phyloP scores from a whole-genome alignment of 2,329 filamentous ascomycete genomes.

The Xylaria arbuscula region DNA sequence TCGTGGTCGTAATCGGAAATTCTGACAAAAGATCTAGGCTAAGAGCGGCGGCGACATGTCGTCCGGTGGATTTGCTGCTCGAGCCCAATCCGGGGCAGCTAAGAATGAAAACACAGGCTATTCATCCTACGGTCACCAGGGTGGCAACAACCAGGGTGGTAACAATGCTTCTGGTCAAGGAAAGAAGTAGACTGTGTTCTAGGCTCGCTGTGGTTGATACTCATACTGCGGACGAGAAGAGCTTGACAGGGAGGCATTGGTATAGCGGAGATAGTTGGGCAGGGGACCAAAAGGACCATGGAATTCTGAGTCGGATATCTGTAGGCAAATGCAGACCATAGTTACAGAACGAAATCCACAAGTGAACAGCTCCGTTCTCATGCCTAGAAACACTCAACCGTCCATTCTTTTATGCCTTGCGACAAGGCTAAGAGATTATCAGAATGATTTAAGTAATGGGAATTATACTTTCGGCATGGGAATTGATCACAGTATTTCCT shows the following conservation, averaged over 20 bases:
- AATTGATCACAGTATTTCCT: too few species aligned
- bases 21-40: constrained; percentile 26
- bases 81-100: constrained; percentile 37
- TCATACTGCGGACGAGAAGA: neutral
- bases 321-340: too few species aligned
- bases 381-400: too few species aligned
- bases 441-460: too few species aligned
- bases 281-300: too few species aligned
- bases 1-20: neutral
- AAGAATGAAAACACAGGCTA: constrained; percentile 24
- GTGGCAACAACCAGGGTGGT: neutral
- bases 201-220: neutral
- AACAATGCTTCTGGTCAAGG: constrained; percentile 3
- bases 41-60: constrained; percentile 38
- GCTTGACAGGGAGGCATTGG: neutral
- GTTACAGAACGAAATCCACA: too few species aligned
- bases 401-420: too few species aligned
- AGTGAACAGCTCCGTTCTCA: too few species aligned
- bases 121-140: neutral
- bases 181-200: constrained; percentile 14
- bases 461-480: too few species aligned
- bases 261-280: too few species aligned
- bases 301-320: too few species aligned
- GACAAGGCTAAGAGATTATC: too few species aligned
- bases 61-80: constrained; percentile 36